Evolutionary conservation across 176 grass and related monocot species (phyloP), one percentile per base, ranked within the genome.

Genomic region (Sorghum bicolor): DNA sequence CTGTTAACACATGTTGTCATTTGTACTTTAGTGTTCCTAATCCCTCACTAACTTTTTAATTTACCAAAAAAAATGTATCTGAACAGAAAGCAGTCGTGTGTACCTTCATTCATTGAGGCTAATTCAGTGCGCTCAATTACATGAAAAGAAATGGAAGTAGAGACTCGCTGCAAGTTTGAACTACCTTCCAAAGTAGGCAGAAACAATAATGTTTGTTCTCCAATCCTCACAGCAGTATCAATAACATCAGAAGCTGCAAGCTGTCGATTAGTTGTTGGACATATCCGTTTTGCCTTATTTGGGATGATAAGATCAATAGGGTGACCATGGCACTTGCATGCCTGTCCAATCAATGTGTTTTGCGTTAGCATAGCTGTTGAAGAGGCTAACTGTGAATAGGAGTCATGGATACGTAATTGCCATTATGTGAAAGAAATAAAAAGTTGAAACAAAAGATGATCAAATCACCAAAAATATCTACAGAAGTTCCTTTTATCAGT

Each of bases 101-200:
- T 91, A 94, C 96, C 93, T 95, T 95, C 96, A 90, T 91, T 84
- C 80, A 98, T 75, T 36, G 80, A 92, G 13, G 89, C 87, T 78
- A 98, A 87, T 39, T 75, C 86, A 73, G 96, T 96, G 43, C 89
- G 89, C 71, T 95, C 85, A 77, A 92, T 89, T 31, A 94, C 87
- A 83, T 86, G 61, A 82, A 98, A 92, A 87, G 80, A 88, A 80
- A 94, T 78, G 28, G 85, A 77, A 60, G 67, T 70, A 77, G 85
- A 83, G 73, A 88, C 68, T 83, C 43, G 86, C 85, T 9, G 74
- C 38, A 86, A 64, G 43, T 41, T 74, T 57, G 83, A 75, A 48
- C 78, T 67, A 16, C 77, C 74, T 83, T 89, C 93, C 71, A 81
- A 94, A 74, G 87, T 78, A 55, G 89, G 83, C 80, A 98, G 70